Conservation (phyloP, 176 grass and related monocot genomes). For the Poa annua region DNA sequence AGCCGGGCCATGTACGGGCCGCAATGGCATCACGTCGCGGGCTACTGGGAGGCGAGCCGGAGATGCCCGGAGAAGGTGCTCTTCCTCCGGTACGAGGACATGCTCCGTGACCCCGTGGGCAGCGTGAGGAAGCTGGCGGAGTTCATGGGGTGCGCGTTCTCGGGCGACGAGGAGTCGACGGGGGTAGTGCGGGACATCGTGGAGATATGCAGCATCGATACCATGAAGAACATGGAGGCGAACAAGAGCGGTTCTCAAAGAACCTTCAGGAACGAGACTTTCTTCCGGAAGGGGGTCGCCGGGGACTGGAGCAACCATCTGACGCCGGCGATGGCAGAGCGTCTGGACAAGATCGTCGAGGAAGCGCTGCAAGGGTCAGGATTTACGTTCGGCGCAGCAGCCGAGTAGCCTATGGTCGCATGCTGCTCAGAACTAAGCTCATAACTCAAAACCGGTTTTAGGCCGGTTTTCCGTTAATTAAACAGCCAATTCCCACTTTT, state of each 20-base stretch:
- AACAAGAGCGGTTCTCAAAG: background rate
- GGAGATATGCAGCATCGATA: slow-evolving; percentile 36
- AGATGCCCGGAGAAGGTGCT: slow-evolving; percentile 34
- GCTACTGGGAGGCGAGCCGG: slow-evolving; percentile 41
- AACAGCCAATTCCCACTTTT: too few species aligned
- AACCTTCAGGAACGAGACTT: background rate
- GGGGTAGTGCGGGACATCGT: slow-evolving; percentile 26
- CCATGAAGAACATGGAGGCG: slow-evolving; percentile 12
- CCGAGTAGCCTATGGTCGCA: background rate
- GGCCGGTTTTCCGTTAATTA: too few species aligned
- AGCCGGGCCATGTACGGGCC: background rate
- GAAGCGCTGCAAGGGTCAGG: slow-evolving; percentile 39
- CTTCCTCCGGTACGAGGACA: slow-evolving; percentile 51
- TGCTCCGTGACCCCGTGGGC: slow-evolving; percentile 7
- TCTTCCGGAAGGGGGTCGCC: slow-evolving; percentile 37
- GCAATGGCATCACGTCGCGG: slow-evolving; percentile 38
- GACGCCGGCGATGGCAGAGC: slow-evolving; percentile 38
- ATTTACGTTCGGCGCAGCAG: background rate
- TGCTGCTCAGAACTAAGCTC: too few species aligned
- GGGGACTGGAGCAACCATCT: slow-evolving; percentile 52
- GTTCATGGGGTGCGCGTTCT: slow-evolving; percentile 46
- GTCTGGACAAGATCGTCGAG: slow-evolving; percentile 25
- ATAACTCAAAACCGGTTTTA: too few species aligned
- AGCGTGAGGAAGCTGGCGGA: slow-evolving; percentile 32
- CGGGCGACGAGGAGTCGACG: slow-evolving; percentile 22